phyloP scores from a whole-genome alignment of 179 eudicot genomes.

The Sideroxylon spinosum region DNA sequence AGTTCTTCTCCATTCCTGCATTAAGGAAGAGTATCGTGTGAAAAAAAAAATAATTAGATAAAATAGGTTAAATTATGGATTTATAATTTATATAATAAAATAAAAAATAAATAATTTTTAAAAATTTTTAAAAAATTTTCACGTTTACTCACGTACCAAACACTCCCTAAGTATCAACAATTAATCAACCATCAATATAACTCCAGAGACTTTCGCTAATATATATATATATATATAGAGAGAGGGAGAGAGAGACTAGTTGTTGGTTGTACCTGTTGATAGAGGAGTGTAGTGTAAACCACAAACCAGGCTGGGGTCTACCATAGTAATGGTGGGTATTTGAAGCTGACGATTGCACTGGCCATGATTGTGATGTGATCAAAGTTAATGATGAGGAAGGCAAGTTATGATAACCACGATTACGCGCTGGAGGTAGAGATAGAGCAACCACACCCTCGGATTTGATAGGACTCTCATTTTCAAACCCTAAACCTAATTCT shows the following conservation, averaged over 20 bases:
- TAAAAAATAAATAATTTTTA: too few species aligned
- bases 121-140: too few species aligned
- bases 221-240: background rate
- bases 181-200: background rate
- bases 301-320: conserved; percentile 6
- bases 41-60: too few species aligned
- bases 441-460: background rate
- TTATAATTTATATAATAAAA: too few species aligned
- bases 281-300: conserved; percentile 12
- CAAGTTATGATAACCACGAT: background rate
- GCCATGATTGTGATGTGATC: background rate
- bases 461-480: background rate
- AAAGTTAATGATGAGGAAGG: background rate
- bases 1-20: conserved; percentile 1
- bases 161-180: too few species aligned
- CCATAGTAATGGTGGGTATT: background rate
- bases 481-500: conserved; percentile 11
- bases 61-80: too few species aligned
- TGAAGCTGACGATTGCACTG: background rate
- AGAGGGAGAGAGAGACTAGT: background rate
- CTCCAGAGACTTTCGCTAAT: too few species aligned
- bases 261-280: background rate
- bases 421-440: too few species aligned
- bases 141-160: too few species aligned
- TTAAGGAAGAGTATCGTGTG: too few species aligned